Conservation (phyloP, 495 filamentous ascomycete species). For the Peziza echinospora region DNA sequence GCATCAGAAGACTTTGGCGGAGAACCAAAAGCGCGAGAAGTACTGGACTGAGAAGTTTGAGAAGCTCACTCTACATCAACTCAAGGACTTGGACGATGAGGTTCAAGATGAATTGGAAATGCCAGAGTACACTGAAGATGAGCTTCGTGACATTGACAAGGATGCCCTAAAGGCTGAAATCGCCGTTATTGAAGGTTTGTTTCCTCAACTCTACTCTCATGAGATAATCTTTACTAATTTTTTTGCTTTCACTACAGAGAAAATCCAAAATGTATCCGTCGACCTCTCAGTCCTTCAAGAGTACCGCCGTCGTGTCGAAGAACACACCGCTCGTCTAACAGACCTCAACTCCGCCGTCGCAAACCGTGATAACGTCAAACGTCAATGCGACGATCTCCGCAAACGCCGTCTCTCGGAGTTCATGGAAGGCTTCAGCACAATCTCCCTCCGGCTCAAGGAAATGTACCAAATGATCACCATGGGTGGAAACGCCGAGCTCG, state of each 20-base stretch:
- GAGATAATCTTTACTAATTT: constrained; percentile 47
- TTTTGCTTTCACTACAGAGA: constrained; percentile 80
- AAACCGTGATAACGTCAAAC: constrained; percentile 66
- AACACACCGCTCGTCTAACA: constrained; percentile 57
- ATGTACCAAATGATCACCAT: constrained; percentile 99
- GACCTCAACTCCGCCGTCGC: constrained; percentile 57
- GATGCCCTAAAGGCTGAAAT: background rate
- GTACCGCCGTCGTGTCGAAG: constrained; percentile 74
- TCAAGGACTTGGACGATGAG: constrained; percentile 34
- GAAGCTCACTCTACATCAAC: constrained; percentile 57
- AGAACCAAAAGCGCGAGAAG: constrained; percentile 63
- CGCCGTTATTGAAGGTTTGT: constrained; percentile 17
- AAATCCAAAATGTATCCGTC: constrained; percentile 69
- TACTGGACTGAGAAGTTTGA: constrained; percentile 79
- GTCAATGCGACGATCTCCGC: constrained; percentile 72
- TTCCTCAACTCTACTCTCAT: no score
- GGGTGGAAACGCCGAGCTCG: constrained; percentile 94
- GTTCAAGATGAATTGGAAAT: constrained; percentile 3
- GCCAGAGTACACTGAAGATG: background rate
- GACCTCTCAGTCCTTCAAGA: constrained; percentile 82
- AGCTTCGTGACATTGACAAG: background rate
- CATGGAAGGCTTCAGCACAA: constrained; percentile 91
- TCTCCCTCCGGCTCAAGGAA: constrained; percentile 90
- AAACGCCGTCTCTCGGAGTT: constrained; percentile 81
- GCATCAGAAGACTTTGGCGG: constrained; percentile 66